These are phyloP conservation scores for Fusarium agapanthi DNA, from an alignment of 2,329 filamentous ascomycete genomes.

Conservation along the genomic window DNA sequence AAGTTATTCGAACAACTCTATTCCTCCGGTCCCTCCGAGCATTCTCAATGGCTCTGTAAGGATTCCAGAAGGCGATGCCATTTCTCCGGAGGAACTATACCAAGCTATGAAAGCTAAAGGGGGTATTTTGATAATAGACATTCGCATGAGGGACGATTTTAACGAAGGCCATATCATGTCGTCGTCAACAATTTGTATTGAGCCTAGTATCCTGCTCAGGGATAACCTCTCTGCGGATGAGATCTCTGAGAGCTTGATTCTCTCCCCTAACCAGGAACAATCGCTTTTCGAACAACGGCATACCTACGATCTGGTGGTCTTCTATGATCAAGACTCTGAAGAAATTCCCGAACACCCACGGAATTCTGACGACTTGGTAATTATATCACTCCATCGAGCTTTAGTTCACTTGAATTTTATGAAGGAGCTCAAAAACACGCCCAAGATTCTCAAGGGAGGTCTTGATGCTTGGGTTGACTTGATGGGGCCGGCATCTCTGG, in stretches of 20 bases:
- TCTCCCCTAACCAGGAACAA: constrained; percentile 79
- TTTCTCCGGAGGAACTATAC: constrained; percentile 75
- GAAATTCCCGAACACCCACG: constrained; percentile 52
- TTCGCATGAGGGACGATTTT: constrained; percentile 81
- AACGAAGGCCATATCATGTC: constrained; percentile 90
- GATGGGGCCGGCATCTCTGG: constrained; percentile 74
- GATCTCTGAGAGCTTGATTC: constrained; percentile 72
- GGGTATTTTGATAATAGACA: constrained; percentile 84
- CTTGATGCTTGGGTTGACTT: constrained; percentile 86
- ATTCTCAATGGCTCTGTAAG: constrained; percentile 54
- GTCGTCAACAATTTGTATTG: constrained; percentile 86
- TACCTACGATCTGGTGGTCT: constrained; percentile 86
- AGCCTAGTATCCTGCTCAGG: constrained; percentile 77
- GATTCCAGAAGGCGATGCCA: constrained; percentile 63
- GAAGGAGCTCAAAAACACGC: constrained; percentile 75
- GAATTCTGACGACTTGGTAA: constrained; percentile 57
- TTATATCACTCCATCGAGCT: constrained; percentile 80
- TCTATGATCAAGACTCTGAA: constrained; percentile 80
- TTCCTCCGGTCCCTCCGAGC: constrained; percentile 49
- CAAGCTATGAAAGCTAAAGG: constrained; percentile 68
- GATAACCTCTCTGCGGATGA: constrained; percentile 71
- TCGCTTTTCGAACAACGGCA: constrained; percentile 75
- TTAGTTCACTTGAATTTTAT: constrained; percentile 85
- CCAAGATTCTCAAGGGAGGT: constrained; percentile 83
- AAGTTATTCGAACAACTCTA: constrained; percentile 38